phyloP scores from a whole-genome alignment of 2,329 filamentous ascomycete species.

The Rutstroemia sp. region DNA sequence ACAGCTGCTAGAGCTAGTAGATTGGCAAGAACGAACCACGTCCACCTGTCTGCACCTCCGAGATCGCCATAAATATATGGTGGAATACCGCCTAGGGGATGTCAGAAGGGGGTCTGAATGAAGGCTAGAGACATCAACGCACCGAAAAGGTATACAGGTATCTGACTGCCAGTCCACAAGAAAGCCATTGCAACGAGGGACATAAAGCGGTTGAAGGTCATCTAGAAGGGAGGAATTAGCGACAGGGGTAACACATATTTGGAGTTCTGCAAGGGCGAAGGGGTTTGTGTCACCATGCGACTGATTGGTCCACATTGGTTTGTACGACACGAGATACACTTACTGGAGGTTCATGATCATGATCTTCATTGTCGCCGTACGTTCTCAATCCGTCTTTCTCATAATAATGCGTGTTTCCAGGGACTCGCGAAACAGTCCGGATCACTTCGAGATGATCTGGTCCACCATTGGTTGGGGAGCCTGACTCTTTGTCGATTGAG shows the following conservation, averaged over 20 bases:
- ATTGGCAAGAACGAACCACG: conserved; percentile 37
- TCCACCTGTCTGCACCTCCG: conserved; percentile 40
- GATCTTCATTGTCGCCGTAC: conserved; percentile 39
- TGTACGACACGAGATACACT: conserved; percentile 8
- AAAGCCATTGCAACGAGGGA: conserved; percentile 51
- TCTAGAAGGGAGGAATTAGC: conserved; percentile 43
- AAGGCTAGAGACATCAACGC: neutral
- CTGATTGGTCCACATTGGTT: no score
- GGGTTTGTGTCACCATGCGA: no score
- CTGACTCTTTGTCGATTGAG: conserved; percentile 19
- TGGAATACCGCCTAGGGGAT: conserved; percentile 35
- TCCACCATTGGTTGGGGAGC: neutral
- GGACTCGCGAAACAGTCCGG: conserved; percentile 12
- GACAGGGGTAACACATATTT: conserved; percentile 16
- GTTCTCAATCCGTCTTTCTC: conserved; percentile 32
- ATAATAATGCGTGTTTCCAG: conserved; percentile 18
- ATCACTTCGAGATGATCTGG: conserved; percentile 1
- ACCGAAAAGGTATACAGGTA: conserved; percentile 49
- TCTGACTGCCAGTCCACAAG: conserved; percentile 53
- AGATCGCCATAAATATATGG: conserved; percentile 51
- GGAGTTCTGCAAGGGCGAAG: conserved; percentile 34
- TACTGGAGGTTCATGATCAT: conserved; percentile 40
- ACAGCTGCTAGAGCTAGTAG: conserved; percentile 49
- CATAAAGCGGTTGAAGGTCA: conserved; percentile 53
- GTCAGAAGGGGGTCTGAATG: neutral